phyloP scores from a whole-genome alignment of 495 filamentous ascomycete species.

The Lichina pygmaea region DNA sequence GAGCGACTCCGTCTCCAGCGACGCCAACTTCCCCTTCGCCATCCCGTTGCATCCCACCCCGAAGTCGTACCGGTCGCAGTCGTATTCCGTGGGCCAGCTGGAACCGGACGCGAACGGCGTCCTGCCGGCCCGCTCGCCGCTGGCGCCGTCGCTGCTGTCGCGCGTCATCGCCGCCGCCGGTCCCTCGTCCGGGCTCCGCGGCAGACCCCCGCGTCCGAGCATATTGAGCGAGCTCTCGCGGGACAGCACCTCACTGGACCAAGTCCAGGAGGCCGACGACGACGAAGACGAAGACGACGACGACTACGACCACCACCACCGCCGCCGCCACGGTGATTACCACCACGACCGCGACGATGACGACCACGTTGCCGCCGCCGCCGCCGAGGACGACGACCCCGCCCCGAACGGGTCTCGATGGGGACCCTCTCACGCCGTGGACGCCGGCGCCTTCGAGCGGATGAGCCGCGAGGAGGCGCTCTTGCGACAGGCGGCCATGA shows the following conservation, averaged over 20 bases:
- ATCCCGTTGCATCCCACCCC: conserved; percentile 79
- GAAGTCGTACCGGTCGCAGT: conserved; percentile 84
- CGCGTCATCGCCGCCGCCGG: too few species aligned
- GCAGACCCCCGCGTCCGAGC: conserved; percentile 64
- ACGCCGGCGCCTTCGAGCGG: neutral
- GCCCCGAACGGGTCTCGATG: neutral
- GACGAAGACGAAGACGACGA: conserved; percentile 27
- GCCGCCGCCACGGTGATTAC: neutral
- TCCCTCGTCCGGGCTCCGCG: conserved; percentile 26
- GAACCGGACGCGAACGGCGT: conserved; percentile 18
- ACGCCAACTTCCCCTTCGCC: conserved; percentile 40
- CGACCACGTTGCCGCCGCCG: neutral
- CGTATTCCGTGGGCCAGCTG: conserved; percentile 83
- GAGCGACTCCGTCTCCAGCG: neutral
- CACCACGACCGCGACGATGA: neutral
- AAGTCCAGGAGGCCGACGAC: conserved; percentile 60
- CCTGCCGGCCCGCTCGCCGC: conserved; percentile 10
- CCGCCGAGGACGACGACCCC: neutral
- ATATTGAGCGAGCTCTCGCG: conserved; percentile 57
- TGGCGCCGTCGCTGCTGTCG: too few species aligned
- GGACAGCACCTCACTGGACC: conserved; percentile 41
- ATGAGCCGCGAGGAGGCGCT: neutral
- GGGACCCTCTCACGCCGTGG: neutral
- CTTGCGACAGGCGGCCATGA: neutral
- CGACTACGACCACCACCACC: neutral